Evolutionary conservation across 148 eudicot genomes (phyloP).

Genomic region (Camellia lanceoleosa): DNA sequence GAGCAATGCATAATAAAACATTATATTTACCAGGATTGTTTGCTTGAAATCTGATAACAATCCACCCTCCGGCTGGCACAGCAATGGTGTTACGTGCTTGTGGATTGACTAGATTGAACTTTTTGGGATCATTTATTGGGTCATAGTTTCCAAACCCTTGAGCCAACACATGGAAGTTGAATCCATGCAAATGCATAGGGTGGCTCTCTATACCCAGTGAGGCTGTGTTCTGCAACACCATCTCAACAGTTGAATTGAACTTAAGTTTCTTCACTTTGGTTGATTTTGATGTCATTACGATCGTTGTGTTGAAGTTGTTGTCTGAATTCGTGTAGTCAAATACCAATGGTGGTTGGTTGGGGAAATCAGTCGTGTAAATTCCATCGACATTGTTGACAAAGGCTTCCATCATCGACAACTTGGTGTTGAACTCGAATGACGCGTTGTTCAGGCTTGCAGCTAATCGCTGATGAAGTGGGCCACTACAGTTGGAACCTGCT

Average conservation of each 20-base stretch:
- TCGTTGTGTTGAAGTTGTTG: slow-evolving; percentile 26
- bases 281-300: slow-evolving; percentile 37
- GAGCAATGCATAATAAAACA: too few relatives aligned
- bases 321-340: slow-evolving; percentile 55
- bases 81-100: slow-evolving; percentile 63
- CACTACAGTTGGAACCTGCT: slow-evolving; percentile 36
- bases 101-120: slow-evolving; percentile 59
- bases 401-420: slow-evolving; percentile 48
- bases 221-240: slow-evolving; percentile 61
- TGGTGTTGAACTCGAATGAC: slow-evolving; percentile 42
- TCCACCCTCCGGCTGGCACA: slow-evolving; percentile 74
- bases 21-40: slow-evolving; percentile 54
- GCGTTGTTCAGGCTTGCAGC: slow-evolving; percentile 64
- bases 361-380: slow-evolving; percentile 52
- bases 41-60: slow-evolving; percentile 50
- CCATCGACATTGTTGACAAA: slow-evolving; percentile 36
- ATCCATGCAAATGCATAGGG: slow-evolving; percentile 79
- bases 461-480: slow-evolving; percentile 38
- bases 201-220: slow-evolving; percentile 53
- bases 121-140: slow-evolving; percentile 25
- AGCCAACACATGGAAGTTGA: slow-evolving; percentile 63
- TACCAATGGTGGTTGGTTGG: slow-evolving; percentile 37
- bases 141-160: slow-evolving; percentile 71
- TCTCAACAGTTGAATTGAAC: slow-evolving; percentile 56
- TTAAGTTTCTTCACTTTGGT: slow-evolving; percentile 52